Conservation (phyloP, 2,329 filamentous ascomycete genomes). For the Xylogone sp. region DNA sequence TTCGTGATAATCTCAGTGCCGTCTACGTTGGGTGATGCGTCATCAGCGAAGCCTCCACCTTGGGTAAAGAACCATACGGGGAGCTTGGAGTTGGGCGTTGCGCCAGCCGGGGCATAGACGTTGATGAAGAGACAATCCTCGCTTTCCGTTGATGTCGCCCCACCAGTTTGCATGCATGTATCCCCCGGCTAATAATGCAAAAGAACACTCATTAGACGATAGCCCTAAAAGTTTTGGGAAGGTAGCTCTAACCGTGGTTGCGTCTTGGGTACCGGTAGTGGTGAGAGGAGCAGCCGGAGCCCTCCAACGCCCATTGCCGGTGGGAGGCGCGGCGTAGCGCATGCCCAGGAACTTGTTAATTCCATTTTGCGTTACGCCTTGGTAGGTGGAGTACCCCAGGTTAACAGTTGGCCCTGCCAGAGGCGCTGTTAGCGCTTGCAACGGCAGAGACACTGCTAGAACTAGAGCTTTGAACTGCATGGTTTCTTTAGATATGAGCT, state of each 20-base stretch:
- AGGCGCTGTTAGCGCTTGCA: background rate
- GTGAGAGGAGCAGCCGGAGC: constrained; percentile 43
- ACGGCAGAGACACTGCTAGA: background rate
- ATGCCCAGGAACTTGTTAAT: constrained; percentile 69
- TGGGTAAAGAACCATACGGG: constrained; percentile 50
- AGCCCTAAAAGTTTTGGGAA: background rate
- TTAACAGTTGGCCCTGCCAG: constrained; percentile 39
- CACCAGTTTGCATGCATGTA: constrained; percentile 19
- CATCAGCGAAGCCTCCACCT: constrained; percentile 37
- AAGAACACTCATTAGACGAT: constrained; percentile 28
- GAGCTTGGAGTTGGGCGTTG: constrained; percentile 34
- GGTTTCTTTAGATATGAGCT: background rate
- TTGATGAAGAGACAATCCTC: constrained; percentile 39
- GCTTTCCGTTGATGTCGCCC: constrained; percentile 20
- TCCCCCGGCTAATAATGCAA: constrained; percentile 39
- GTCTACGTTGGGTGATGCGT: constrained; percentile 46
- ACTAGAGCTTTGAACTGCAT: background rate
- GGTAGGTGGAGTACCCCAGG: constrained; percentile 62
- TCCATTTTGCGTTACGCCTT: constrained; percentile 47
- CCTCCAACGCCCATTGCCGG: constrained; percentile 60
- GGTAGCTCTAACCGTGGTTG: constrained; percentile 2
- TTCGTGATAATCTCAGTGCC: constrained; percentile 38
- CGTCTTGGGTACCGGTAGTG: constrained; percentile 3
- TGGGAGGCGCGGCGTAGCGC: constrained; percentile 64
- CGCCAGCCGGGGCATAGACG: constrained; percentile 35